Percentiles rank a stretch among this genome's conserved stretches.
Evolutionary conservation across 352 stramenopile species (phyloP).

Genomic region (Saprolegnia diclina): DNA sequence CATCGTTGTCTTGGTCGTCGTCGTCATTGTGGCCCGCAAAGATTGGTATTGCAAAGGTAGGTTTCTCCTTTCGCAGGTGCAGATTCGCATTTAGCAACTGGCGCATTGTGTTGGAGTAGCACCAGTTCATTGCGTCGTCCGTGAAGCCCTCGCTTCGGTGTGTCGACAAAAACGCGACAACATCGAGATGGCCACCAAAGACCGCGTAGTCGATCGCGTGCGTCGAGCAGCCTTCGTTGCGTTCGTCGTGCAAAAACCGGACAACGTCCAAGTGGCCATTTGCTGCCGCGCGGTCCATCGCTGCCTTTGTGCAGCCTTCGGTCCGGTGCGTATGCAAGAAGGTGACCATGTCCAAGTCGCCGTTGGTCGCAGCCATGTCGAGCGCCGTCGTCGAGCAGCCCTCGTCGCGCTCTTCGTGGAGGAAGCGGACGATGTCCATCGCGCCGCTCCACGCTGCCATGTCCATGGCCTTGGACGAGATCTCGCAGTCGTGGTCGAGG

Average conservation of each 20-base stretch:
- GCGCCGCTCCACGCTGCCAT: conserved; percentile 4
- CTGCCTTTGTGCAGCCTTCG: conserved; percentile 20
- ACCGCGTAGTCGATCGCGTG: conserved; percentile 29
- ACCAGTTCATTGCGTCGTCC: conserved; percentile 2
- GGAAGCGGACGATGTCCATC: conserved; percentile 14
- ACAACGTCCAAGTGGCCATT: conserved; percentile 22
- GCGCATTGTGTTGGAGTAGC: no score
- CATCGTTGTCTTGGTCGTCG: no score
- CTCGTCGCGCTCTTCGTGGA: conserved; percentile 12
- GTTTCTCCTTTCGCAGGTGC: no score
- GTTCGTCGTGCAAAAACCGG: conserved; percentile 24
- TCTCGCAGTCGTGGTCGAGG: background rate
- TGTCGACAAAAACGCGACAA: conserved; percentile 28
- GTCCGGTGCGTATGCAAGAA: no score
- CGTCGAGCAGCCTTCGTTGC: background rate
- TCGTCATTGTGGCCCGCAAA: no score
- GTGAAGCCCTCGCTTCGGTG: conserved; percentile 27
- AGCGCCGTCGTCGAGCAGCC: background rate
- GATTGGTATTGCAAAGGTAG: no score
- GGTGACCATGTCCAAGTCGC: no score
- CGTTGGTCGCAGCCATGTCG: no score
- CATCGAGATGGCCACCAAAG: conserved; percentile 29
- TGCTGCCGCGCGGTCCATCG: conserved; percentile 17
- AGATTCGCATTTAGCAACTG: no score
- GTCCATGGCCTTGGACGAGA: background rate